Conservation (phyloP, 2,329 filamentous ascomycete species). For the Fusarium tanahbumbuense region DNA sequence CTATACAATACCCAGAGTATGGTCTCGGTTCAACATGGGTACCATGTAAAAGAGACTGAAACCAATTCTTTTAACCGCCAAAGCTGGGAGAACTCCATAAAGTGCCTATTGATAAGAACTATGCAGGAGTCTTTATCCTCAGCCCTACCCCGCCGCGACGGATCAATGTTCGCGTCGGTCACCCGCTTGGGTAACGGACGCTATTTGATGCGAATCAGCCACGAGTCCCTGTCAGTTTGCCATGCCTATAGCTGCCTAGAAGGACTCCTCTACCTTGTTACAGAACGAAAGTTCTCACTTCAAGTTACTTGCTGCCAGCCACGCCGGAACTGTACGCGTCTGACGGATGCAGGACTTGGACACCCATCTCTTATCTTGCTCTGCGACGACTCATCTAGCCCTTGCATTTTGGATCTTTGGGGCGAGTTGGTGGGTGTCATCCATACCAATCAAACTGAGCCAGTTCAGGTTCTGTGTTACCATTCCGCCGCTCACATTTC, state of each 20-base stretch:
- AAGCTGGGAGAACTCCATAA: neutral
- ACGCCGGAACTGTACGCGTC: slow-evolving; percentile 13
- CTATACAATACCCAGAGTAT: slow-evolving; percentile 7
- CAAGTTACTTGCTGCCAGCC: slow-evolving; percentile 35
- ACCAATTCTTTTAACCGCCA: neutral
- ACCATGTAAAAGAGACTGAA: neutral
- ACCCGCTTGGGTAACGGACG: slow-evolving; percentile 16
- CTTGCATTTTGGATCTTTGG: slow-evolving; percentile 18
- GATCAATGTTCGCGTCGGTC: slow-evolving; percentile 17
- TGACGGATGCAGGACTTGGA: slow-evolving; percentile 2
- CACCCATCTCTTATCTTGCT: slow-evolving; percentile 15
- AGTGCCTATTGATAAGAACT: neutral
- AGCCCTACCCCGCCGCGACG: slow-evolving; percentile 3
- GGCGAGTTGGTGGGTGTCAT: slow-evolving; percentile 4
- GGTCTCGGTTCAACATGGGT: neutral
- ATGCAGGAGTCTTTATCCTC: neutral
- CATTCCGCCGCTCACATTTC: slow-evolving; percentile 9
- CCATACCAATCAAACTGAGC: slow-evolving; percentile 13
- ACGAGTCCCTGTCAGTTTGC: slow-evolving; percentile 9
- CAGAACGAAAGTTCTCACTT: slow-evolving; percentile 17
- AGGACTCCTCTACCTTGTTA: slow-evolving; percentile 2
- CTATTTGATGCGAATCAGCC: slow-evolving; percentile 14
- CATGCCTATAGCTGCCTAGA: slow-evolving; percentile 12
- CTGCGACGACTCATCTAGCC: slow-evolving; percentile 18
- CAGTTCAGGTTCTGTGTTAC: neutral